phyloP scores from a whole-genome alignment of 2,329 filamentous ascomycete species.

The Pyrenophora seminiperda region DNA sequence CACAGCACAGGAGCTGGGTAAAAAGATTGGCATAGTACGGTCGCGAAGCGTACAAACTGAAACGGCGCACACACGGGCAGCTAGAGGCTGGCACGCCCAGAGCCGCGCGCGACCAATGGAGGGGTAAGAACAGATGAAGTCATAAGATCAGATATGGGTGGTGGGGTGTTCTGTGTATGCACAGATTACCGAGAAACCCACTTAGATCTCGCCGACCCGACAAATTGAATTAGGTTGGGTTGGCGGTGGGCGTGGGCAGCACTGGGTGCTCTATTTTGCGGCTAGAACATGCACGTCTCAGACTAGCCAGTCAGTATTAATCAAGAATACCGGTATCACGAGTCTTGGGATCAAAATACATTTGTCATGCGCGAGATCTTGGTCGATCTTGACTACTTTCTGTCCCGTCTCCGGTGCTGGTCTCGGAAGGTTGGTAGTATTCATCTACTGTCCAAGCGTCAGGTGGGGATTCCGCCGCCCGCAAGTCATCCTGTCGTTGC shows the following conservation, averaged over 20 bases:
- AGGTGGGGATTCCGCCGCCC: not conserved
- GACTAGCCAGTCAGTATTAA: conserved; percentile 21
- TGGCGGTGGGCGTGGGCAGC: not conserved
- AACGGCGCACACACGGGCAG: conserved; percentile 5
- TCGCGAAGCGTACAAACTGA: conserved; percentile 3
- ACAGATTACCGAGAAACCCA: conserved; percentile 17
- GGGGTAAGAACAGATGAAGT: conserved; percentile 23
- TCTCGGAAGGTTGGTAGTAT: not conserved
- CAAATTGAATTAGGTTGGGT: conserved; percentile 4
- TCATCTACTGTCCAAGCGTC: too few relatives aligned
- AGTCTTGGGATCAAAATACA: conserved; percentile 2
- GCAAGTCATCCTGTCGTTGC: too few relatives aligned
- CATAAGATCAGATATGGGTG: conserved; percentile 9
- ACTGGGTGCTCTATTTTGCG: conserved; percentile 12
- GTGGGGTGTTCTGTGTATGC: conserved; percentile 4
- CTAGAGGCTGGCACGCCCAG: conserved; percentile 7
- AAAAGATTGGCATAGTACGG: not conserved
- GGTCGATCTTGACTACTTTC: not conserved
- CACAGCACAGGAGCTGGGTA: not conserved
- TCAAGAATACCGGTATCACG: conserved; percentile 13
- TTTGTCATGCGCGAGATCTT: conserved; percentile 12
- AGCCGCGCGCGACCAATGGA: conserved; percentile 13
- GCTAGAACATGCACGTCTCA: conserved; percentile 11
- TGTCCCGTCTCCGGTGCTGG: not conserved
- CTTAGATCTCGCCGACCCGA: conserved; percentile 16